Evolutionary conservation across 1,139 yeast species (phyloP).

Genomic region (Candida glucosophila): DNA sequence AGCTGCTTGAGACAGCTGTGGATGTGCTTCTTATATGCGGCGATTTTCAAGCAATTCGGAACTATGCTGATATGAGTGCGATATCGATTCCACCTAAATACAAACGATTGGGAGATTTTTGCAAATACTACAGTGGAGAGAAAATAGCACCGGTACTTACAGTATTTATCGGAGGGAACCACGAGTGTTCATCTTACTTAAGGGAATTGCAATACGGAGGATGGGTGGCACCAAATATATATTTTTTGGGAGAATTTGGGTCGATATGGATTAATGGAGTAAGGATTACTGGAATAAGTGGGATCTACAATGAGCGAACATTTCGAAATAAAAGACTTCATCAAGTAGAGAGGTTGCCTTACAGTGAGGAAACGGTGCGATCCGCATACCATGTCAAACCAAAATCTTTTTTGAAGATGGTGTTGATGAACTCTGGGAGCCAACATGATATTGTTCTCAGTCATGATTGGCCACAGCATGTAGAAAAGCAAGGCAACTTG

Average conservation of each 20-base stretch:
- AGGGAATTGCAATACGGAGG: slow-evolving; percentile 80
- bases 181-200: slow-evolving; percentile 77
- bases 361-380: slow-evolving; percentile 32
- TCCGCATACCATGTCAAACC: slow-evolving; percentile 72
- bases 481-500: slow-evolving; percentile 57
- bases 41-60: slow-evolving; percentile 71
- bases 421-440: slow-evolving; percentile 18
- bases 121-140: slow-evolving; percentile 55
- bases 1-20: slow-evolving; percentile 18
- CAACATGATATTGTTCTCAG: slow-evolving; percentile 50
- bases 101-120: slow-evolving; percentile 66
- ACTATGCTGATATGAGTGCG: slow-evolving; percentile 52
- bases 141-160: slow-evolving; percentile 68
- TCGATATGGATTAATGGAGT: slow-evolving; percentile 68
- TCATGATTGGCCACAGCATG: slow-evolving; percentile 95
- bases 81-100: slow-evolving; percentile 57
- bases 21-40: slow-evolving; percentile 82
- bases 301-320: slow-evolving; percentile 54
- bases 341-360: slow-evolving; percentile 34
- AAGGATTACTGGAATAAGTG: slow-evolving; percentile 75
- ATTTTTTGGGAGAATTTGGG: slow-evolving; percentile 75
- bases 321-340: slow-evolving; percentile 11
- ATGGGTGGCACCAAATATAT: slow-evolving; percentile 90
- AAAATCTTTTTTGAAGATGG: slow-evolving; percentile 50
- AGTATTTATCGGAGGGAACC: slow-evolving; percentile 89